Percentiles rank a stretch among this genome's conserved stretches.
These are phyloP conservation scores for Nemania bipapillata DNA, from an alignment of 2,329 filamentous ascomycete species.

Conservation along the genomic window DNA sequence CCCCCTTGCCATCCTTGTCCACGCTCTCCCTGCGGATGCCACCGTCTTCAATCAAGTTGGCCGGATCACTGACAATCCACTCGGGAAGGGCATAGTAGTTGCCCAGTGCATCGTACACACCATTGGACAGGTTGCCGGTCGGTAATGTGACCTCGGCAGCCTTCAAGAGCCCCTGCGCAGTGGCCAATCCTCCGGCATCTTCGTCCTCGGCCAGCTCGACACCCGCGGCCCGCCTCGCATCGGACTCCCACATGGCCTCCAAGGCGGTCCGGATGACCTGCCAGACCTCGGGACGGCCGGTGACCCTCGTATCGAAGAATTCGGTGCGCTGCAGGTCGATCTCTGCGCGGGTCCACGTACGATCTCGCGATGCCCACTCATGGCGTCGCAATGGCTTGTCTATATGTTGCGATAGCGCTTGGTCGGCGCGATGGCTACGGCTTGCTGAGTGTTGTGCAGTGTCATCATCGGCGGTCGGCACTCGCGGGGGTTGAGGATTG, in stretches of 20 bases:
- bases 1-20: slow-evolving; percentile 38
- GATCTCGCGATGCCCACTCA: slow-evolving; percentile 71
- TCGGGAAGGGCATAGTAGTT: slow-evolving; percentile 76
- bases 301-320: slow-evolving; percentile 91
- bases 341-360: slow-evolving; percentile 74
- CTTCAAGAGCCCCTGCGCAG: slow-evolving; percentile 82
- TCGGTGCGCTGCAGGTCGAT: slow-evolving; percentile 78
- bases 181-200: slow-evolving; percentile 62
- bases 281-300: slow-evolving; percentile 83
- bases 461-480: slow-evolving; percentile 49
- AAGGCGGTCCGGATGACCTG: slow-evolving; percentile 75
- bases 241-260: slow-evolving; percentile 72
- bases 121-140: slow-evolving; percentile 76
- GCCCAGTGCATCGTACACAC: slow-evolving; percentile 76
- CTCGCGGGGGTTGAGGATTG: slow-evolving; percentile 56
- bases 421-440: slow-evolving; percentile 49
- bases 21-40: slow-evolving; percentile 39
- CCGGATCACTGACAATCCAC: slow-evolving; percentile 74
- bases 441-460: slow-evolving; percentile 36
- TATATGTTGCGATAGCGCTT: slow-evolving; percentile 70
- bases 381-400: slow-evolving; percentile 75
- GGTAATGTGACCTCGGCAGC: slow-evolving; percentile 81
- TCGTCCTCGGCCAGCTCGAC: slow-evolving; percentile 44
- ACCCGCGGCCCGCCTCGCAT: slow-evolving; percentile 44
- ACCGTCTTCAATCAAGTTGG: slow-evolving; percentile 59